Conservation (phyloP, 2,329 filamentous ascomycete genomes). For the Botrytis paeoniae region DNA sequence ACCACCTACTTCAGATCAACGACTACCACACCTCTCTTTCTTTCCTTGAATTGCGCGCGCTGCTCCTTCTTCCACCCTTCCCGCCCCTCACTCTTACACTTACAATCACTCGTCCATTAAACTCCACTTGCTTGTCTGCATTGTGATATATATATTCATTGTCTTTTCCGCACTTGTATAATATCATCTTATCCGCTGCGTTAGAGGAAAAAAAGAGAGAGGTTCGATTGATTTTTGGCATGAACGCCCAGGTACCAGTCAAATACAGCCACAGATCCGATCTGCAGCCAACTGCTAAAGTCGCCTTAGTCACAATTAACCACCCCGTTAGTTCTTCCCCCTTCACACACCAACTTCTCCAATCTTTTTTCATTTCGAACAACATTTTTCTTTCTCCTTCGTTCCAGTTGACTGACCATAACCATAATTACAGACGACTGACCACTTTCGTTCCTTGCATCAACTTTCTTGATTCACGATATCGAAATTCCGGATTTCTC, state of each 20-base stretch:
- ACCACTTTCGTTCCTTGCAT: constrained; percentile 27
- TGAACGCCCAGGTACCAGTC: constrained; percentile 13
- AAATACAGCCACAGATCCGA: constrained; percentile 19
- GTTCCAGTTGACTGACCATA: constrained; percentile 17
- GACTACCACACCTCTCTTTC: constrained; percentile 9
- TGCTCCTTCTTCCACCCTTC: constrained; percentile 15
- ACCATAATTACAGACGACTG: constrained; percentile 23
- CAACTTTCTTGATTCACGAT: constrained; percentile 20
- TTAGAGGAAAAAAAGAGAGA: not conserved
- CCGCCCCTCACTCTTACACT: constrained; percentile 14
- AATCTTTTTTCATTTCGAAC: not conserved
- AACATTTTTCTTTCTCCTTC: constrained; percentile 16
- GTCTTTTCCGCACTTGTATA: constrained; percentile 7
- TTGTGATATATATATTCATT: constrained; percentile 18
- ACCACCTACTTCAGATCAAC: constrained; percentile 12
- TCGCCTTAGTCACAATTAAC: constrained; percentile 4
- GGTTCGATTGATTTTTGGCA: constrained; percentile 12
- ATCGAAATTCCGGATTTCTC: constrained; percentile 24
- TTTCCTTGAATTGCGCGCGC: constrained; percentile 14
- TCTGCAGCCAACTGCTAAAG: constrained; percentile 8
- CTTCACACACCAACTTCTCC: constrained; percentile 13
- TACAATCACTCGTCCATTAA: not conserved
- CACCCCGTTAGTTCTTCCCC: constrained; percentile 6
- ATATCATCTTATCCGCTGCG: not conserved
- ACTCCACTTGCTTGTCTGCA: constrained; percentile 8